Base-by-base conservation (phyloP, 176 grass and related monocot genomes). In the Carex parvula region DNA sequence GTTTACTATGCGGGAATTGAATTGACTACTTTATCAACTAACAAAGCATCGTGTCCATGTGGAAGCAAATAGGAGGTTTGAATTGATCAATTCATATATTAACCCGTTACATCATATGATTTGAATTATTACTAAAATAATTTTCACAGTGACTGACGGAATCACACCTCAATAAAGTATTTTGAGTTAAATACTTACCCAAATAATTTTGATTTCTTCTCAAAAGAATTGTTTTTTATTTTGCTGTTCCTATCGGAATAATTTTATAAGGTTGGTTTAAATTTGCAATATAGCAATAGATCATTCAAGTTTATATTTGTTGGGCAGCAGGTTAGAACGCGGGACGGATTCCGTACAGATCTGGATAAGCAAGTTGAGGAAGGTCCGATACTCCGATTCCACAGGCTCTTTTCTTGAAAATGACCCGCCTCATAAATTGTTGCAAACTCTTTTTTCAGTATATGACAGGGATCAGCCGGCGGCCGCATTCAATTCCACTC, bases 361-460 rank as follows among this genome's bases (percentile, higher is more conserved):
- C n/a, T 21, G 46, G 12, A 53, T 74, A 2, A 74, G 39, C 46
- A 74, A 50, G 20, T 10, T 29, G 44, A 75, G 70, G 1, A 26
- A 75, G 1, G 13, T 54, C 11, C 15, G 46, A 16, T 54, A 53
- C 30, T 54, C 11, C 15, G 46, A 16, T 54, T 75, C 30, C n/a
- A 22, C 46, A 75, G 11, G 70, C 11, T 54, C 21, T 3, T 26
- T 54, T 75, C 71, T 5, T 30, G 46, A 75, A 75, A 75, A 54
- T 41, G 62, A 82, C 80, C 80, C 80, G 80, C 61, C 80, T 64
- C 60, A 67, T 48, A 64, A 66, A 50, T 67, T 29, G 15, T 52
- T 66, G 6, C 2, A 24, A 42, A 60, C n/a, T 58, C 20, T 37
- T 79, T 37, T 61, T 78, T 30, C 75, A 58, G 22, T 44, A 60